A percentile compares a stretch with the other conserved stretches of the same genome.
These are phyloP conservation scores for Viola odorata DNA, from an alignment of 345 rosid genomes.

Conservation along the genomic window DNA sequence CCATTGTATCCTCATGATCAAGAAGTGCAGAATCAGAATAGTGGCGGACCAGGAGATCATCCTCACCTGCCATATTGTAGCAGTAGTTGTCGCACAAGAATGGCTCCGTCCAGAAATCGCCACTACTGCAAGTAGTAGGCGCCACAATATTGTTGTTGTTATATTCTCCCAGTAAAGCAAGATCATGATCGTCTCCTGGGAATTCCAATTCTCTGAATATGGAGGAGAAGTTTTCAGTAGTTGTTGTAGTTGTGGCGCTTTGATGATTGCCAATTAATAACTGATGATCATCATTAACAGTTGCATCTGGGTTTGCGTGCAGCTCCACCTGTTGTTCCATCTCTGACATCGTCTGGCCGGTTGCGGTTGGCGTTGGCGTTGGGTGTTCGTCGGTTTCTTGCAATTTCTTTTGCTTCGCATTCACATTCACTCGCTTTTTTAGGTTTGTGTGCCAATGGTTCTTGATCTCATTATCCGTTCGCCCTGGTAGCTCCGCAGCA, in stretches of 20 bases:
- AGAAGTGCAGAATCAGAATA: constrained; percentile 14
- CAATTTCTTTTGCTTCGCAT: not conserved
- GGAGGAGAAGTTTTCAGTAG: not conserved
- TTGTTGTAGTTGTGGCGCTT: too few relatives aligned
- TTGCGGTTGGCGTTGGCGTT: too few relatives aligned
- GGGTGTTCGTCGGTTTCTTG: too few relatives aligned
- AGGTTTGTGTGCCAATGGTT: constrained; percentile 61
- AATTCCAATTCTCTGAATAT: not conserved
- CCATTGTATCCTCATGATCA: not conserved
- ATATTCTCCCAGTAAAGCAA: constrained; percentile 21
- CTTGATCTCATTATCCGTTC: constrained; percentile 58
- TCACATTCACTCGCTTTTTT: constrained; percentile 30
- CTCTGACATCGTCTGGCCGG: too few relatives aligned
- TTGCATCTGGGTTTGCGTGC: not conserved
- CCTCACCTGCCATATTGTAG: too few relatives aligned
- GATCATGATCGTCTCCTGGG: constrained; percentile 4
- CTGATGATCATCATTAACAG: not conserved
- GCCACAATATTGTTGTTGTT: not conserved
- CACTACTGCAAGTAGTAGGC: constrained; percentile 1
- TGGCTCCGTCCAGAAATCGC: constrained; percentile 44
- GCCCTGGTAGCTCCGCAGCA: constrained; percentile 51
- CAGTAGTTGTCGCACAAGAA: constrained; percentile 20
- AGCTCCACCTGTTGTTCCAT: not conserved
- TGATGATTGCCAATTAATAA: not conserved
- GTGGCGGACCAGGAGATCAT: not conserved